These are phyloP conservation scores for Pseudogymnoascus sp. DNA, from an alignment of 2,329 filamentous ascomycete genomes.

Conservation along the genomic window DNA sequence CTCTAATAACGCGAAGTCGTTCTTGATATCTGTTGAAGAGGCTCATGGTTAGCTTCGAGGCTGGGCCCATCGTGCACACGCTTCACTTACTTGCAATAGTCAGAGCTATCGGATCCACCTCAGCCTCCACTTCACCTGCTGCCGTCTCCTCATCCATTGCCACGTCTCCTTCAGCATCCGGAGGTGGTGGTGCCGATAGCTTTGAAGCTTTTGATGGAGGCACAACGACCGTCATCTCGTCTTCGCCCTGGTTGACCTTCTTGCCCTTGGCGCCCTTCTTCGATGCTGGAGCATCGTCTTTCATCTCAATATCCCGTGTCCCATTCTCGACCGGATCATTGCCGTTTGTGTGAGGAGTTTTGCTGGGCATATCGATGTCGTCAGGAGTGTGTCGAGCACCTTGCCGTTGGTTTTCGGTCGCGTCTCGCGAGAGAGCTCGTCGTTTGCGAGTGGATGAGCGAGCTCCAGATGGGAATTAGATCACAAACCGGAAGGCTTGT, in stretches of 20 bases:
- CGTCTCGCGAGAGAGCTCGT: conserved; percentile 8
- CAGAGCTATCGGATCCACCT: conserved; percentile 54
- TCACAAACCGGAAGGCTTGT: conserved; percentile 6
- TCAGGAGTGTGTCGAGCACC: conserved; percentile 3
- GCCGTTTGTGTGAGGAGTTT: conserved; percentile 59
- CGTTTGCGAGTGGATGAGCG: not conserved
- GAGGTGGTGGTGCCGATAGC: conserved; percentile 46
- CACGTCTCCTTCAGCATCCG: conserved; percentile 62
- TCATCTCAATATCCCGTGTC: conserved; percentile 65
- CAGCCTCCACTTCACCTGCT: conserved; percentile 22
- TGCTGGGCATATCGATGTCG: conserved; percentile 53
- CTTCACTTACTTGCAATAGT: conserved; percentile 48
- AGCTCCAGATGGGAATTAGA: not conserved
- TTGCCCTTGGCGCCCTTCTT: conserved; percentile 57
- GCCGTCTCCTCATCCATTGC: conserved; percentile 53
- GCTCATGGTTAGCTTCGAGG: conserved; percentile 14
- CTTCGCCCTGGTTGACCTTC: conserved; percentile 60
- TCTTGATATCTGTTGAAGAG: conserved; percentile 69
- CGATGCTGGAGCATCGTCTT: conserved; percentile 50
- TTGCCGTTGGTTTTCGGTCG: conserved; percentile 1
- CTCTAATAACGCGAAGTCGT: conserved; percentile 85
- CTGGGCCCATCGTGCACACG: not conserved
- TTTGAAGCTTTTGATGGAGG: conserved; percentile 61
- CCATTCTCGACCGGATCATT: conserved; percentile 62
- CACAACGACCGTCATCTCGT: conserved; percentile 75